Percentiles rank a stretch among this genome's conserved stretches.
Evolutionary conservation across 352 stramenopile genomes (phyloP).

Genomic region (Peronospora destructor): DNA sequence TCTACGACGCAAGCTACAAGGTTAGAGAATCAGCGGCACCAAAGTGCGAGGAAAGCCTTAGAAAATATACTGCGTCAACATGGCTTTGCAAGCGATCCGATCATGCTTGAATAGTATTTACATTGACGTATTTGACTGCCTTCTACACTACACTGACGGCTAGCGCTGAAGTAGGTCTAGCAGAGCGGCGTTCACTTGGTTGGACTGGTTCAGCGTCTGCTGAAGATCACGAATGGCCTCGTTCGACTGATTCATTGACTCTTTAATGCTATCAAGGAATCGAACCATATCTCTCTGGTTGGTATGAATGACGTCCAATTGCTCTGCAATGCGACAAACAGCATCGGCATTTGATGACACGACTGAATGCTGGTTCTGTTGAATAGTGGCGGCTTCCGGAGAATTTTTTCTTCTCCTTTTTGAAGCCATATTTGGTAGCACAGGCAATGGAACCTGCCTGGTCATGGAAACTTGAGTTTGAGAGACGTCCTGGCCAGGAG

Average conservation of each 20-base stretch:
- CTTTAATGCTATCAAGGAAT: constrained; percentile 17
- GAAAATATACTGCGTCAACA: constrained; percentile 1
- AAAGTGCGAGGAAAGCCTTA: constrained; percentile 12
- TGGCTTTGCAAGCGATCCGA: constrained; percentile 8
- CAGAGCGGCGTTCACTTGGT: constrained; percentile 20
- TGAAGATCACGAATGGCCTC: constrained; percentile 20
- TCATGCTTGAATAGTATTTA: constrained; percentile 2
- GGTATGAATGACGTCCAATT: constrained; percentile 19
- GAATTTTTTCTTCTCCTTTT: too few relatives aligned
- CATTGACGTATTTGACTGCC: not conserved
- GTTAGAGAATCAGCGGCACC: constrained; percentile 30
- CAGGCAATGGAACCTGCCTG: too few relatives aligned
- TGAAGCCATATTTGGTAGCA: too few relatives aligned
- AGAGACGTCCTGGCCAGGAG: too few relatives aligned
- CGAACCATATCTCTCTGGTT: constrained; percentile 19
- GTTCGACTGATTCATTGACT: constrained; percentile 19
- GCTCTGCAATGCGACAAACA: constrained; percentile 5
- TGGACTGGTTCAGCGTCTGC: constrained; percentile 7
- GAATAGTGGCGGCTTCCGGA: too few relatives aligned
- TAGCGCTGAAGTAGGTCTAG: not conserved
- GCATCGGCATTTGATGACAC: not conserved
- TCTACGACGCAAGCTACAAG: constrained; percentile 74
- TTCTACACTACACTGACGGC: constrained; percentile 2
- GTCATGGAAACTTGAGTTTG: too few relatives aligned
- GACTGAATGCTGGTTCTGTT: not conserved